Percentiles rank a stretch among this genome's conserved stretches.
phyloP scores from a whole-genome alignment of 1,284 basidiomycete species.

The Cystobasidium pallidum region DNA sequence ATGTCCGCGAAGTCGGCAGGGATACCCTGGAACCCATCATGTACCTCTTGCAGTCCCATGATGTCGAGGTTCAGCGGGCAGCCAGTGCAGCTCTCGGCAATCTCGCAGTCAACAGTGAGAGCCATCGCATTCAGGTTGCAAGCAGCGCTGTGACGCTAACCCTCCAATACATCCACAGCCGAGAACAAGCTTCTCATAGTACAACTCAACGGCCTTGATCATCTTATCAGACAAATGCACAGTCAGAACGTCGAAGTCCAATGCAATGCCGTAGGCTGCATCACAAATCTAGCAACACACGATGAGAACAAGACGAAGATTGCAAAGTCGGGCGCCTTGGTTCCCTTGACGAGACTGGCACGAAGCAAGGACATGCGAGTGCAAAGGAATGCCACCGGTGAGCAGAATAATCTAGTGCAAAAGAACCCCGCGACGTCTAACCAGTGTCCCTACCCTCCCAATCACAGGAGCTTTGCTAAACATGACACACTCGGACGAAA shows the following conservation, averaged over 20 bases:
- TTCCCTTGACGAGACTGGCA: constrained; percentile 92
- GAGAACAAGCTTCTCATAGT: constrained; percentile 99
- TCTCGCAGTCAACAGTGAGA: constrained; percentile 92
- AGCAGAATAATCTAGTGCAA: not conserved
- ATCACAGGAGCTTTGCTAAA: constrained; percentile 82
- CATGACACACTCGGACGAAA: constrained; percentile 99
- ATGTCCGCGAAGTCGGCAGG: constrained; percentile 92
- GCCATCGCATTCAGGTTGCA: not conserved
- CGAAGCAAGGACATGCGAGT: constrained; percentile 99
- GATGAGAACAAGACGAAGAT: constrained; percentile 99
- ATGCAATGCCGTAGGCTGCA: constrained; percentile 99
- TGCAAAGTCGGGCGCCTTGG: constrained; percentile 95
- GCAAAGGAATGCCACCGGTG: constrained; percentile 87
- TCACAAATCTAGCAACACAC: constrained; percentile 98
- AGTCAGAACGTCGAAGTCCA: constrained; percentile 99
- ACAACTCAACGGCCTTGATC: constrained; percentile 95
- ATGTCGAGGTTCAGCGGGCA: constrained; percentile 97
- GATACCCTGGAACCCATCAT: constrained; percentile 98
- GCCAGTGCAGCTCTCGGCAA: constrained; percentile 98
- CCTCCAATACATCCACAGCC: constrained; percentile 61
- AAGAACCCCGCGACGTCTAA: not conserved
- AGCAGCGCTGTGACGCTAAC: not conserved
- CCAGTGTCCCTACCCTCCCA: not conserved
- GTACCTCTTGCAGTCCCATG: constrained; percentile 95
- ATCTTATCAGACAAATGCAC: constrained; percentile 97